These are phyloP conservation scores for Yamadazyma tumulicola DNA, from an alignment of 805 yeast genomes.

Conservation along the genomic window DNA sequence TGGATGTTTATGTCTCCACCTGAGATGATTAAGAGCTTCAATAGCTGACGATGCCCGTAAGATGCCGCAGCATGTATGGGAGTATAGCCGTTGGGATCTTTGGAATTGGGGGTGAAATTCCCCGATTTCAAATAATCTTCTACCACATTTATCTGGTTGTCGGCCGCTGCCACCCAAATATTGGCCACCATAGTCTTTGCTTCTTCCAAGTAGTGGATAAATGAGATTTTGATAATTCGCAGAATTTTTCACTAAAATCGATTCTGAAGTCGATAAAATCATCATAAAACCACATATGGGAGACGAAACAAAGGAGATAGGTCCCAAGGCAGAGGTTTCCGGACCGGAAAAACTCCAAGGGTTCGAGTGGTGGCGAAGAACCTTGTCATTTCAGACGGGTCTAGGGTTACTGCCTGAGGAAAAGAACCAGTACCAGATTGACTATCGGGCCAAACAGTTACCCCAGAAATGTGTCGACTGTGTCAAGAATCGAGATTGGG, in stretches of 20 bases:
- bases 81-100: constrained; percentile 93
- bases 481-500: constrained; percentile 75
- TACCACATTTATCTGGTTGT: constrained; percentile 62
- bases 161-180: constrained; percentile 95
- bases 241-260: constrained; percentile 3
- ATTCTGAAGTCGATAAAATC: background rate
- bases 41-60: constrained; percentile 73
- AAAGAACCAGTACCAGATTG: constrained; percentile 54
- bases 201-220: too few relatives aligned
- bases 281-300: too few relatives aligned
- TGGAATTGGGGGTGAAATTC: constrained; percentile 57
- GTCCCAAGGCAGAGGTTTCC: constrained; percentile 17
- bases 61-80: constrained; percentile 98
- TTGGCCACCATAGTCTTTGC: constrained; percentile 59
- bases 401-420: constrained; percentile 57
- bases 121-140: constrained; percentile 51
- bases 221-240: too few relatives aligned
- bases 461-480: constrained; percentile 64
- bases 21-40: constrained; percentile 48
- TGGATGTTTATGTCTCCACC: constrained; percentile 82
- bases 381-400: constrained; percentile 68
- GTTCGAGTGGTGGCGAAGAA: constrained; percentile 80
- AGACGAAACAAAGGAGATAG: too few relatives aligned
- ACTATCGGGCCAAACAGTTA: constrained; percentile 40
- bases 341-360: constrained; percentile 39